Percentiles rank a stretch among this genome's conserved stretches.
Evolutionary conservation across 1,284 basidiomycete species (phyloP).

Genomic region (Ustilago crameri): DNA sequence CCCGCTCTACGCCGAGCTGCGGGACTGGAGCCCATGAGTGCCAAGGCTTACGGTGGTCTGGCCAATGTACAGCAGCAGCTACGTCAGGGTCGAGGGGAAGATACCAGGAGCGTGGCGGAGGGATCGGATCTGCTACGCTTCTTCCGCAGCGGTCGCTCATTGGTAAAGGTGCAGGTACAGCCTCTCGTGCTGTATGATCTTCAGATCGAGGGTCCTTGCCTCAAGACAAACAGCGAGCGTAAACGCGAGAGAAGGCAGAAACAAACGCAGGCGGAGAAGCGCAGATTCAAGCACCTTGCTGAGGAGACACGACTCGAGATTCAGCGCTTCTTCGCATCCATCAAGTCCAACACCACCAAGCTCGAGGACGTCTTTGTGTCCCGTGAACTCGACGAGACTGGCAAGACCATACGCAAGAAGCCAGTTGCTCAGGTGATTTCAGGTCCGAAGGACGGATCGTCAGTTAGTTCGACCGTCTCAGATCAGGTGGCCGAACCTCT

Average conservation of each 20-base stretch:
- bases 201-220: slow-evolving; percentile 54
- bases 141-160: slow-evolving; percentile 48
- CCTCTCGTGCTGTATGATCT: slow-evolving; percentile 52
- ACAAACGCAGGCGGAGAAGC: slow-evolving; percentile 22
- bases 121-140: slow-evolving; percentile 43
- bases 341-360: slow-evolving; percentile 48
- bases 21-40: slow-evolving; percentile 33
- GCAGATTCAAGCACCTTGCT: slow-evolving; percentile 24
- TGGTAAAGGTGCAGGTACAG: slow-evolving; percentile 55
- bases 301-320: slow-evolving; percentile 56
- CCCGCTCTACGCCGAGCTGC: slow-evolving; percentile 44
- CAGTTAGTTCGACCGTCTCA: slow-evolving; percentile 18
- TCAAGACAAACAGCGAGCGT: slow-evolving; percentile 31
- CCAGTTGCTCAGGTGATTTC: background rate
- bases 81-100: slow-evolving; percentile 38
- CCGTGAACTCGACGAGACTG: slow-evolving; percentile 59
- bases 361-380: slow-evolving; percentile 55
- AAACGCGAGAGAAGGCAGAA: slow-evolving; percentile 26
- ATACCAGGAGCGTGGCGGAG: slow-evolving; percentile 42
- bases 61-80: slow-evolving; percentile 43
- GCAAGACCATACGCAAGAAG: slow-evolving; percentile 49
- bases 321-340: slow-evolving; percentile 56
- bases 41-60: slow-evolving; percentile 36
- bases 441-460: background rate
- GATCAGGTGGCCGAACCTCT: slow-evolving; percentile 37